These are phyloP conservation scores for Chlorociboria aeruginascens DNA, from an alignment of 495 filamentous ascomycete species.

Conservation along the genomic window DNA sequence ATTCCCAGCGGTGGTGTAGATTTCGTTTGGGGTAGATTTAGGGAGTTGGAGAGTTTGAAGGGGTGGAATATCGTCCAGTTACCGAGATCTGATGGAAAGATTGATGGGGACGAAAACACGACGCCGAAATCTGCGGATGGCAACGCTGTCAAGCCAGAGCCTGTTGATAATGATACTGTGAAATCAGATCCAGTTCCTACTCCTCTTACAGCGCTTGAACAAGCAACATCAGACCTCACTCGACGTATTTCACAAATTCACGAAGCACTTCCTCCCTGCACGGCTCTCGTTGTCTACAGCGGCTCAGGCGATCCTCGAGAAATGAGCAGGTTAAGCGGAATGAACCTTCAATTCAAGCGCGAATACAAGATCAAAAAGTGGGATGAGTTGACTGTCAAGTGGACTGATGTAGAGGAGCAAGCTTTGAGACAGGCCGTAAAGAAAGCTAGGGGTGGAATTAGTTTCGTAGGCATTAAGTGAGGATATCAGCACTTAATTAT, in stretches of 20 bases:
- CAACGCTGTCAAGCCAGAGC: background rate
- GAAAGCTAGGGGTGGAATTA: constrained; percentile 62
- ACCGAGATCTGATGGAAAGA: background rate
- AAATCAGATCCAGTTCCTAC: background rate
- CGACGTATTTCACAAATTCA: constrained; percentile 57
- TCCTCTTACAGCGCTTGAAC: constrained; percentile 25
- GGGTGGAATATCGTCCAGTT: constrained; percentile 58
- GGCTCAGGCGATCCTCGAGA: constrained; percentile 82
- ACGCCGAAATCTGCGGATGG: background rate
- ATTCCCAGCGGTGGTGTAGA: constrained; percentile 65
- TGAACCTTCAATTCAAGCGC: constrained; percentile 60
- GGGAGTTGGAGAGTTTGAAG: constrained; percentile 67
- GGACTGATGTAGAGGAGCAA: constrained; percentile 84
- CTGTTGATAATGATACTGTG: background rate
- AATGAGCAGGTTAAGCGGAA: constrained; percentile 55
- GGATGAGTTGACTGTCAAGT: constrained; percentile 78
- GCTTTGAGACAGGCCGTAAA: constrained; percentile 57
- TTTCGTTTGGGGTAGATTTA: constrained; percentile 80
- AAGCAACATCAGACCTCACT: constrained; percentile 35
- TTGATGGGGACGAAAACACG: background rate
- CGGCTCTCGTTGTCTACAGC: constrained; percentile 77
- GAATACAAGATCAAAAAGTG: constrained; percentile 75
- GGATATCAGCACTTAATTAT: background rate
- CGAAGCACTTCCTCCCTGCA: constrained; percentile 66
- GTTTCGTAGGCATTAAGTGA: constrained; percentile 70